Base-by-base conservation (phyloP, 495 filamentous ascomycete species). In the Aspergillus nanangensis region DNA sequence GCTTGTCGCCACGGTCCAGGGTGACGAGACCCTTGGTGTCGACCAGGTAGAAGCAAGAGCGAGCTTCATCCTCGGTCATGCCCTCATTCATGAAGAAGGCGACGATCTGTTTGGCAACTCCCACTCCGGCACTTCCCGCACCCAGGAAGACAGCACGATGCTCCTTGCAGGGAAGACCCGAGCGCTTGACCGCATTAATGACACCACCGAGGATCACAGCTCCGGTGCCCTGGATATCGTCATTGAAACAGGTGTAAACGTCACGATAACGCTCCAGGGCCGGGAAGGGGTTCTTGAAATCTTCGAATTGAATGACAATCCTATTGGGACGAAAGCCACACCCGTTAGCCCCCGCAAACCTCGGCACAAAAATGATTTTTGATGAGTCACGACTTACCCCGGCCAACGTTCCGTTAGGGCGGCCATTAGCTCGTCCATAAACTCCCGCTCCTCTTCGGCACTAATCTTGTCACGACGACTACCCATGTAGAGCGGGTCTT, bases 201-300 rank as follows among this genome's bases (percentile, higher is more conserved):
- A 96, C 88, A 73, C 93, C 93, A 31, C 80, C 90, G 32, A 97
- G 77, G 47, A 97, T 88, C 51, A 98, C 93, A 50, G 93, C 90
- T 49, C 93, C 93, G 55, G 93, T 98, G 56, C 93, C 93, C 76
- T 97, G 93, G 60, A 98, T 92, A 58, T 98, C 93, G 59, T 98
- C 93, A 60, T 98, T 98, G 80, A 98, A 98, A 73, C 87, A 92
- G 62, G 90, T 94, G 71, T 94, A 90, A 41, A 74, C 79, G 55
- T 87, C 78, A 37, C 84, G 84, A 64, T 96, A 97, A 35, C 90
- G 79, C 63, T 95, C 84, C 32, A 98, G 77, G 38, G 92, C 88
- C 45, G 88, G 87, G 80, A 98, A 98, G 11, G 93, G 93, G 53
- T 91, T 95, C 77, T 98, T 95, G 71, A 95, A 97, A 52, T 98